phyloP scores from a whole-genome alignment of 345 rosid species.

The Jatropha curcas region DNA sequence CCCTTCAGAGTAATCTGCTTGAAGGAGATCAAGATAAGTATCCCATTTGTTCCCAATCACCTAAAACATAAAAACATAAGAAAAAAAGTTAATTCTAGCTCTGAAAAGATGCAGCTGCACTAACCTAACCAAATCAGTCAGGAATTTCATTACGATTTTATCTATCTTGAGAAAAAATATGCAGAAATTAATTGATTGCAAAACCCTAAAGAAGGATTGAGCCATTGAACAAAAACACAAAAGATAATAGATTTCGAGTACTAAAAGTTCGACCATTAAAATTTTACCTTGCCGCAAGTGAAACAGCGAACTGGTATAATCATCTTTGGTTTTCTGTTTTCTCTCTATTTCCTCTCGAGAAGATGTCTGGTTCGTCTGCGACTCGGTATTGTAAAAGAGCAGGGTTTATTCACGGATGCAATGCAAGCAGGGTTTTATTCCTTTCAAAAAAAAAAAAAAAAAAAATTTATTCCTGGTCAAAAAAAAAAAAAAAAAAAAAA shows the following conservation, averaged over 20 bases:
- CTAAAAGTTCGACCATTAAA: not conserved
- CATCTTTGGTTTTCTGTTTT: conserved; percentile 34
- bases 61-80: conserved; percentile 22
- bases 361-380: not conserved
- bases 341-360: not conserved
- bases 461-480: no score
- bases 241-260: not conserved
- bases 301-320: conserved; percentile 82
- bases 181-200: not conserved
- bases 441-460: no score
- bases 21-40: conserved; percentile 70
- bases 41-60: conserved; percentile 87
- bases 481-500: no score
- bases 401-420: no score
- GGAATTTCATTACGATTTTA: no score
- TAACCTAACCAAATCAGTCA: not conserved
- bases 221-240: not conserved
- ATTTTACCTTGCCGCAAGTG: conserved; percentile 75
- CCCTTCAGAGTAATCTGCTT: conserved; percentile 77
- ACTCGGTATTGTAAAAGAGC: no score
- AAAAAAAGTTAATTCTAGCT: not conserved
- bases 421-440: not conserved
- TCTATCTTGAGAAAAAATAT: no score
- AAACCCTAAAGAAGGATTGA: not conserved
- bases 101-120: not conserved